These are phyloP conservation scores for Cordia subcordata DNA, from an alignment of 257 asterid species.

Conservation along the genomic window DNA sequence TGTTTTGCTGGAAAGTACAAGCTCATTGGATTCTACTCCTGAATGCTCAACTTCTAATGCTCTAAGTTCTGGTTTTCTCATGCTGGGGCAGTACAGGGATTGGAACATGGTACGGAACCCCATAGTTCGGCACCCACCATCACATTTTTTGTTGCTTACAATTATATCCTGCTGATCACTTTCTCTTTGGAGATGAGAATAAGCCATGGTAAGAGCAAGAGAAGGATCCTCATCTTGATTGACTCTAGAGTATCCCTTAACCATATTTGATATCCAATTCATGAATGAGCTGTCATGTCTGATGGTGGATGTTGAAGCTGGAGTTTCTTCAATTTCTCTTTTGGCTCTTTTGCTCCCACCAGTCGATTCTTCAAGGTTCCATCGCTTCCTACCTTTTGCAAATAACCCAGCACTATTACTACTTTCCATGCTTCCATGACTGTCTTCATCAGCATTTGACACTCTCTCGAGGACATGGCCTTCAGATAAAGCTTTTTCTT, in stretches of 20 bases:
- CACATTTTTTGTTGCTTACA: constrained; percentile 17
- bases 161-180: constrained; percentile 21
- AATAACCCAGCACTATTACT: constrained; percentile 48
- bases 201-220: constrained; percentile 20
- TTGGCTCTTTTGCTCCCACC: constrained; percentile 48
- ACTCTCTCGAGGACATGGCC: constrained; percentile 24
- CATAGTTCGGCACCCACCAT: constrained; percentile 17
- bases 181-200: constrained; percentile 17
- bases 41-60: constrained; percentile 19
- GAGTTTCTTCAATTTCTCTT: constrained; percentile 21
- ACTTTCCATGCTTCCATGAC: constrained; percentile 60
- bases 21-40: constrained; percentile 18
- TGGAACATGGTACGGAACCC: constrained; percentile 50
- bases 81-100: constrained; percentile 36
- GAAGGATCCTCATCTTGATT: constrained; percentile 25
- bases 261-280: constrained; percentile 79
- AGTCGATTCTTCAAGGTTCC: constrained; percentile 16
- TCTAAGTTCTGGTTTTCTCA: constrained; percentile 20
- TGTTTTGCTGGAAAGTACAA: constrained; percentile 16
- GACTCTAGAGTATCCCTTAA: constrained; percentile 45
- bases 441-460: constrained; percentile 21
- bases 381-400: constrained; percentile 34
- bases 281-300: constrained; percentile 49
- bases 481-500: constrained; percentile 41
- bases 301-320: constrained; percentile 24